phyloP scores from a whole-genome alignment of 306 rosid species.

The Elaeagnus macrophylla region DNA sequence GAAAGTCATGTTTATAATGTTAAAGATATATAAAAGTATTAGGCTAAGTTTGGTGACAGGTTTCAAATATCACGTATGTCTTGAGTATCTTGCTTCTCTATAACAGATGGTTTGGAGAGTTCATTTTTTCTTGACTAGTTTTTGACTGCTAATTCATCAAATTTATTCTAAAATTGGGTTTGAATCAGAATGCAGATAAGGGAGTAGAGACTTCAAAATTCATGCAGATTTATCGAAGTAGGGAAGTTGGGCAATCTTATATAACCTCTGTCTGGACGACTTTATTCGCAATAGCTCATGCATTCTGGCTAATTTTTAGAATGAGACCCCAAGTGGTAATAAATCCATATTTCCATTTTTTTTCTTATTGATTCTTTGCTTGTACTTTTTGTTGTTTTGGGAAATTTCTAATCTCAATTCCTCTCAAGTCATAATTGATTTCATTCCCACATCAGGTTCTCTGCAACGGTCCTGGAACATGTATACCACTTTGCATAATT shows the following conservation, averaged over 20 bases:
- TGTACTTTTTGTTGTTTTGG: slow-evolving; percentile 10
- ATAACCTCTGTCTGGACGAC: slow-evolving; percentile 87
- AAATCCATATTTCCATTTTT: slow-evolving; percentile 3
- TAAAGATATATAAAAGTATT: no score
- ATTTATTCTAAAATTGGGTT: slow-evolving; percentile 17
- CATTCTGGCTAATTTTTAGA: slow-evolving; percentile 71
- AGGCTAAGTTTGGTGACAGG: no score
- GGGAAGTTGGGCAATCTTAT: slow-evolving; percentile 97
- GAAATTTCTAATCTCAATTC: background rate
- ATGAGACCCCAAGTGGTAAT: slow-evolving; percentile 92
- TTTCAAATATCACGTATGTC: no score
- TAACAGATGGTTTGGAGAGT: slow-evolving; percentile 2
- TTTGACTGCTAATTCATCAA: slow-evolving; percentile 5
- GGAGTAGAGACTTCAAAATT: slow-evolving; percentile 38
- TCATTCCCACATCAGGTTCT: slow-evolving; percentile 50
- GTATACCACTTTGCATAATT: slow-evolving; percentile 72
- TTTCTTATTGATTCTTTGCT: background rate
- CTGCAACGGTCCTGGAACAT: slow-evolving; percentile 96
- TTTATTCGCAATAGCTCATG: slow-evolving; percentile 53
- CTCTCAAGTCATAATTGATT: background rate
- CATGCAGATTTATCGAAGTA: slow-evolving; percentile 82
- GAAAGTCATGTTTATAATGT: no score
- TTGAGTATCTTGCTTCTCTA: background rate
- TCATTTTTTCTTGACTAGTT: slow-evolving; percentile 12
- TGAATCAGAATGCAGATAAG: slow-evolving; percentile 38